Base-by-base conservation (phyloP, 257 asterid genomes). In the Scutellaria barbata region DNA sequence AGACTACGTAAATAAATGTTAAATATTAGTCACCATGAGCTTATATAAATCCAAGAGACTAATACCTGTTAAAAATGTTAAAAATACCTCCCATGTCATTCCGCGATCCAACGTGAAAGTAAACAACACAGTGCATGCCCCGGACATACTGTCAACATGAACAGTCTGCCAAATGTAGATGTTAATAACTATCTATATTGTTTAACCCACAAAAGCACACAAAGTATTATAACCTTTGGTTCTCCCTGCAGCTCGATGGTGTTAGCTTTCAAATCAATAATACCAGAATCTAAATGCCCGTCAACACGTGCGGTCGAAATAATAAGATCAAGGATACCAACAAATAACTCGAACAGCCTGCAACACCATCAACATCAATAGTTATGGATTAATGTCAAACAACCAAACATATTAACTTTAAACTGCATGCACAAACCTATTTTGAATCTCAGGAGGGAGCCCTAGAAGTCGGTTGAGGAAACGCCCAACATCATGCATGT, bases 401-500 rank as follows among this genome's bases (percentile, higher is more conserved):
- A 12, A 63, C 47, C 54, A 14, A 16, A 6, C 3, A 11, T 53
- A 60, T n/a, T 67, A 57, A 64, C 65, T 58, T 37, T 72, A 59
- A 53, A 78, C 74, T 66, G 71, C 64, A 83, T 61, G 43, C 14
- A 63, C 73, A 77, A 18, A 95, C 96, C 99, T 87, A 84, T 95
- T 95, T 69, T 95, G 98, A 69, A 95, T 89, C 63, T 84, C 92
- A 61, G 96, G 98, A 69, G 96, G 95, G 68, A 95, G 90, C 66
- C 99, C 99, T 66, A 91, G 83, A 77, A 95, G 96, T 69, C 97
- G 83, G 83, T 95, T 95, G 68, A 95, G 98, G 72, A 92, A 95
- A 71, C 99, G 96, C 63, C 96, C 98, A 69, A 94, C 97, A 81
- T 95, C 98, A 55, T 87, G 92, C 99, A 87, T 92, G 81, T 95